Evolutionary conservation across 768 basidiomycete genomes (phyloP).

Genomic region (Boletus huronensis): DNA sequence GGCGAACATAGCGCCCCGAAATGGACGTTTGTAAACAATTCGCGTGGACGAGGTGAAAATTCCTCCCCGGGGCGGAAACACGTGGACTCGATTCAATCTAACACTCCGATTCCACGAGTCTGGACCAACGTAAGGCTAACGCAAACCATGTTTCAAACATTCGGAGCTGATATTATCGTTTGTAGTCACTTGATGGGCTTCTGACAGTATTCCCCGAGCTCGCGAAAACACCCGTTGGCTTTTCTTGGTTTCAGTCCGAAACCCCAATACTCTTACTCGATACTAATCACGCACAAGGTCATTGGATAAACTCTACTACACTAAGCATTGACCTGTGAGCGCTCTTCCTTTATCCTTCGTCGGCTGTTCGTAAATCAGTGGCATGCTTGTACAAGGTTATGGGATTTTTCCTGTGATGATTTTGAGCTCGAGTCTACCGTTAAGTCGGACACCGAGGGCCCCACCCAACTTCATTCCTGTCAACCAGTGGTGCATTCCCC

Average conservation of each 20-base stretch:
- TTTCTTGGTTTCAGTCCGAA: conserved; percentile 29
- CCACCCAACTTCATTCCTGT: neutral
- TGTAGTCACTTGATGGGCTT: conserved; percentile 23
- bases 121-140: conserved; percentile 28
- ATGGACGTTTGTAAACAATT: conserved; percentile 22
- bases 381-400: conserved; percentile 11
- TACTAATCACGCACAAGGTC: neutral
- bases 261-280: conserved; percentile 26
- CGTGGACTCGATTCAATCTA: neutral
- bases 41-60: neutral
- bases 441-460: neutral
- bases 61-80: neutral
- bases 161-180: neutral
- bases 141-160: neutral
- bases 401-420: conserved; percentile 23
- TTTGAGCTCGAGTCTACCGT: conserved; percentile 17
- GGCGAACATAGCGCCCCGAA: neutral
- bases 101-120: conserved; percentile 17
- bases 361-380: neutral
- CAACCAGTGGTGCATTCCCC: neutral
- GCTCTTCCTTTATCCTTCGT: neutral
- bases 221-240: conserved; percentile 13
- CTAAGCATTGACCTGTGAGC: conserved; percentile 23
- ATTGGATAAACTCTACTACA: conserved; percentile 21
- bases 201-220: conserved; percentile 25